Percentiles rank a stretch among this genome's conserved stretches.
phyloP scores from a whole-genome alignment of 176 grass and related monocot genomes.

The Tillandsia fasciculata region DNA sequence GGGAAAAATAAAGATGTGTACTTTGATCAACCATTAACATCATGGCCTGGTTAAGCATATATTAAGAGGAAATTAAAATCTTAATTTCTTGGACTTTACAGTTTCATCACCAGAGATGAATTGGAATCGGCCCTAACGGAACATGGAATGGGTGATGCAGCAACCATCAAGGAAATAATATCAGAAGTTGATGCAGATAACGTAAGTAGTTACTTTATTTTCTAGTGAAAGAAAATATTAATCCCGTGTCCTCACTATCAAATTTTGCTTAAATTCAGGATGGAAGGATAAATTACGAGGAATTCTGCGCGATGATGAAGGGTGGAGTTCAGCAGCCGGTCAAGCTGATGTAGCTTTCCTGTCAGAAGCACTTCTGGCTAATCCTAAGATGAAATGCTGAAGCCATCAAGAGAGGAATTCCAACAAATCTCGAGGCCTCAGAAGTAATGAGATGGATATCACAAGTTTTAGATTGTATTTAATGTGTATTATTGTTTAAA shows the following conservation, averaged over 20 bases:
- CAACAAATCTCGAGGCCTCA: no score
- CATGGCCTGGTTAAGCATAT: background rate
- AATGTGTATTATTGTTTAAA: no score
- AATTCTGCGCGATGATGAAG: slow-evolving; percentile 99
- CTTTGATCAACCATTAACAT: background rate
- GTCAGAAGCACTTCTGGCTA: no score
- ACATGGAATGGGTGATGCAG: slow-evolving; percentile 78
- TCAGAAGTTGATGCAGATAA: slow-evolving; percentile 91
- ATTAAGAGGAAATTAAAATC: no score
- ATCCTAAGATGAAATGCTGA: background rate
- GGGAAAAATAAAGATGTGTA: background rate
- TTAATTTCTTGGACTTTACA: slow-evolving; percentile 28
- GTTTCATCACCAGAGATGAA: slow-evolving; percentile 95
- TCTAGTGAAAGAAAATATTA: background rate
- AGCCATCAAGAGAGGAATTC: no score
- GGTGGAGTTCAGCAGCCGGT: slow-evolving; percentile 68
- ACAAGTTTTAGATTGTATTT: no score
- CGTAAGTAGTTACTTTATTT: slow-evolving; percentile 30
- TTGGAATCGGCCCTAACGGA: slow-evolving; percentile 83
- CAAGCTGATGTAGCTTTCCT: slow-evolving; percentile 46
- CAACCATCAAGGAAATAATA: slow-evolving; percentile 93
- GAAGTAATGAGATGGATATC: no score
- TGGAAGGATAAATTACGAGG: slow-evolving; percentile 95
- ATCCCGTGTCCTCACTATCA: slow-evolving; percentile 6
- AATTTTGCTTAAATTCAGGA: slow-evolving; percentile 42